A percentile compares a stretch with the other conserved stretches of the same genome.
Conservation (phyloP, 148 eudicot genomes). For the Amaranthus hypochondriacus region DNA sequence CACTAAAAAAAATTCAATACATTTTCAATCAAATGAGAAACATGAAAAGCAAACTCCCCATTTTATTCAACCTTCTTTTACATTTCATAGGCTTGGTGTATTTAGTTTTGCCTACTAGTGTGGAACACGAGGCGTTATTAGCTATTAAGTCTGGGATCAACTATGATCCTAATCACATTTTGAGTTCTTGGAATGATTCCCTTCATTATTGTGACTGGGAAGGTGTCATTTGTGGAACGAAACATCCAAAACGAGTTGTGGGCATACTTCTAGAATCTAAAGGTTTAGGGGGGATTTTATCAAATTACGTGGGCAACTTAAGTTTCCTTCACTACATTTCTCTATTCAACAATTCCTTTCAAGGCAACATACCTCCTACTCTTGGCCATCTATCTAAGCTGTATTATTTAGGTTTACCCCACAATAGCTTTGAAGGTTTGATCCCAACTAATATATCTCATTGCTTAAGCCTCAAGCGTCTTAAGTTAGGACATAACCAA, state of each 20-base stretch:
- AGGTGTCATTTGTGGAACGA: slow-evolving; percentile 17
- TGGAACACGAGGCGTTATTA: not conserved
- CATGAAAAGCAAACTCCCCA: too few species aligned
- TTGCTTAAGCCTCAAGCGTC: not conserved
- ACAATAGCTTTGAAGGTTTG: slow-evolving; percentile 10
- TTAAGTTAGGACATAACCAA: not conserved
- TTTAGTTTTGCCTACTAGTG: too few species aligned
- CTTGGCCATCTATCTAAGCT: slow-evolving; percentile 12
- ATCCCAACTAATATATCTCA: slow-evolving; percentile 12
- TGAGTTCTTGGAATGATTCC: slow-evolving; percentile 7
- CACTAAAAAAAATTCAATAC: too few species aligned
- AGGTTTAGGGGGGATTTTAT: slow-evolving; percentile 15
- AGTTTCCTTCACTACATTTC: slow-evolving; percentile 19
- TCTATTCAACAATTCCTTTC: slow-evolving; percentile 9
- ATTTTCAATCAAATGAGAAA: too few species aligned
- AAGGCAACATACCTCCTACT: slow-evolving; percentile 13
- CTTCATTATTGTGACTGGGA: slow-evolving; percentile 13
- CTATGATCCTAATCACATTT: not conserved
- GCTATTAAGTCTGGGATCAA: slow-evolving; percentile 5
- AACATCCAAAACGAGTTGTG: slow-evolving; percentile 18
- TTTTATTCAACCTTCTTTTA: too few species aligned
- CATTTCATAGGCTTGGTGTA: too few species aligned
- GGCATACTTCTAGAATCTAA: not conserved
- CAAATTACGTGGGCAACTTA: slow-evolving; percentile 27
- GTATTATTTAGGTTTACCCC: not conserved